Base-by-base conservation (phyloP, 1,139 yeast genomes). In the Protomyces macrosporus region DNA sequence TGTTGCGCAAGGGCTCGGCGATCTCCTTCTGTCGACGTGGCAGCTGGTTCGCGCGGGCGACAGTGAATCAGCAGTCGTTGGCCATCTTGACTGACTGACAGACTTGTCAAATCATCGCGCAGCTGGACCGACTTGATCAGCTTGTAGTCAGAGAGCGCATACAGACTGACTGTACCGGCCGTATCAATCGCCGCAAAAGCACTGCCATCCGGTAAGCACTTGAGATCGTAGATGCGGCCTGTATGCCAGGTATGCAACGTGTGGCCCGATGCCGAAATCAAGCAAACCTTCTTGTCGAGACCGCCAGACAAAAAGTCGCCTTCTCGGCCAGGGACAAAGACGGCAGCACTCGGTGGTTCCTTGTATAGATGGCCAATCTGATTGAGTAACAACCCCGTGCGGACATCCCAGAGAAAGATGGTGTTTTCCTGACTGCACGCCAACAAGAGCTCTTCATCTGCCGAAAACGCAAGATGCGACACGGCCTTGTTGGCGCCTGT, bases 401-500 rank as follows among this genome's bases (percentile, higher is more conserved):
- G 72, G 6, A 86, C 77, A 67, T 83, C 83, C 88, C 95, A 88
- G 5, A 89, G 79, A 60, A 85, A 79, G 7, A 87, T 84, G 33
- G 81, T 79, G 35, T 84, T 84, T 72, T 88, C 71, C 81, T 81
- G 69, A 3, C 90, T 84, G 66, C 91, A 84, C 16, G 89, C 81
- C 14, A 89, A 82, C 42, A 89, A 70, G 69, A 81, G 82, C n/a
- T 79, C 74, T 70, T 88, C 91, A 67, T 84, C 82, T 0, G 86
- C 85, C 9, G 91, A 89, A 88, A 96, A 85, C 72, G 85, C 78
- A 70, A 87, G 74, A 68, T 84, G 85, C 45, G 88, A 79, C 1
- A 90, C 85, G 0, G 91, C 85, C 7, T 83, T 73, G 10, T 72
- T 73, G 5, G 53, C 53, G 4, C 50, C 35, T 37, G 16, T 35